These are phyloP conservation scores for Phytopythium aichiense DNA, from an alignment of 352 stramenopile species.

Conservation along the genomic window DNA sequence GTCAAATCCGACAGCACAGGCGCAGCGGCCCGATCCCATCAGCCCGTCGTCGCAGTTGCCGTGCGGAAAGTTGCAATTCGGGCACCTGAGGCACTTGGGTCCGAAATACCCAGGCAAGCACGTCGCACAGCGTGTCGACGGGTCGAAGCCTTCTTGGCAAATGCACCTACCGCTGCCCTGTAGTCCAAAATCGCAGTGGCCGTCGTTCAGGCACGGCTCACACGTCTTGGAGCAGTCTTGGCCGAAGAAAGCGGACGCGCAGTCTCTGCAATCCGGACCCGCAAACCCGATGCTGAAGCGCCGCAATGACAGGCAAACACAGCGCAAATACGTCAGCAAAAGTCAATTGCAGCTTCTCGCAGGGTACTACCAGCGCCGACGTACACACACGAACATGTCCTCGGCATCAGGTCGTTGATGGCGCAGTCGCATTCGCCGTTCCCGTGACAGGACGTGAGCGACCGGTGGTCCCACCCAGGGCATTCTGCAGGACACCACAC, in stretches of 20 bases:
- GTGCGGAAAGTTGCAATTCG: constrained; percentile 80
- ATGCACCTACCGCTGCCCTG: constrained; percentile 61
- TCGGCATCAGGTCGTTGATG: constrained; percentile 49
- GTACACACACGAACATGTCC: constrained; percentile 68
- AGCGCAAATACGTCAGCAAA: background rate
- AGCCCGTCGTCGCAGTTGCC: constrained; percentile 83
- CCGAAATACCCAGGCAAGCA: constrained; percentile 79
- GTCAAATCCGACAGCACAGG: constrained; percentile 83
- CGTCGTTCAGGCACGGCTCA: constrained; percentile 73
- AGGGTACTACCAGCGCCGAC: constrained; percentile 9
- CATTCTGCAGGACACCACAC: constrained; percentile 30
- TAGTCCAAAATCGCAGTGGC: constrained; percentile 62
- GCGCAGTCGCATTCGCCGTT: constrained; percentile 74
- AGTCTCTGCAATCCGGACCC: constrained; percentile 69
- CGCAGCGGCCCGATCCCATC: constrained; percentile 72
- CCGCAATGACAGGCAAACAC: background rate
- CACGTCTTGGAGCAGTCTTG: constrained; percentile 45
- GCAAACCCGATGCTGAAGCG: constrained; percentile 42
- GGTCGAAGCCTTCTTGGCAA: constrained; percentile 72
- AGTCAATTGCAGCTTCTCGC: background rate
- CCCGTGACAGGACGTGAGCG: constrained; percentile 42
- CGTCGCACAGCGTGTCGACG: constrained; percentile 61
- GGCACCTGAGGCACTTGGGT: constrained; percentile 62
- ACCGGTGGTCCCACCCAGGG: constrained; percentile 65
- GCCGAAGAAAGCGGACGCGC: constrained; percentile 54